Percentiles rank a stretch among this genome's conserved stretches.
phyloP scores from a whole-genome alignment of 441 rosid genomes.

The Adansonia grandidieri region DNA sequence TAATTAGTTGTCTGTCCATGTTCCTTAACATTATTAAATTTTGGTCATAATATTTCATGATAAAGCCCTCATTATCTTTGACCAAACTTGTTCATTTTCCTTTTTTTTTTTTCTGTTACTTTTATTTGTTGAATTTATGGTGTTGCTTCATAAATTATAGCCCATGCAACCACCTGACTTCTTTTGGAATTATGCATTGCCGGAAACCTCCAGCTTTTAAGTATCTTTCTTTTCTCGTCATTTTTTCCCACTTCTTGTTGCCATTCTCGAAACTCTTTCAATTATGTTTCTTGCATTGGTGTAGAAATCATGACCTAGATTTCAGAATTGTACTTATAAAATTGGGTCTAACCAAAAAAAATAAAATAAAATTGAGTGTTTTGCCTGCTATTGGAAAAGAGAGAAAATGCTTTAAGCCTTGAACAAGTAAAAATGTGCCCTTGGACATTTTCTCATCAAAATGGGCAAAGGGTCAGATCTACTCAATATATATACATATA shows the following conservation, averaged over 20 bases:
- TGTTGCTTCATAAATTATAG: neutral
- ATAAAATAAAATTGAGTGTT: no score
- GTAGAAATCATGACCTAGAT: neutral
- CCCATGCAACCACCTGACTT: constrained; percentile 11
- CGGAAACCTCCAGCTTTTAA: neutral
- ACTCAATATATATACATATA: neutral
- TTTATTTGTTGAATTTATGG: constrained; percentile 25
- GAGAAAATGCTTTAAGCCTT: no score
- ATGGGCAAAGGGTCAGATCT: no score
- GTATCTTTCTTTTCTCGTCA: neutral
- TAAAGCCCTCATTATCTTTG: constrained; percentile 11
- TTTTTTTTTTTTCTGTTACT: neutral
- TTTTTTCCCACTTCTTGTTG: neutral
- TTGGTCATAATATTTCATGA: neutral
- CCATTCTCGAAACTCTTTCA: neutral
- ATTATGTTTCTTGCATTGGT: neutral
- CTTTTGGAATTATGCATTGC: neutral
- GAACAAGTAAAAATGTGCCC: no score
- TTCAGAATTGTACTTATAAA: neutral
- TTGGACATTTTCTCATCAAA: no score
- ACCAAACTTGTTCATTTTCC: neutral
- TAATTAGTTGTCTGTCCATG: neutral
- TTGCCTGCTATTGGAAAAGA: no score
- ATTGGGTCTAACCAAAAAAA: no score
- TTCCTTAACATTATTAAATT: neutral